These are phyloP conservation scores for Pleurotus eryngii DNA, from an alignment of 768 basidiomycete species.

Conservation along the genomic window DNA sequence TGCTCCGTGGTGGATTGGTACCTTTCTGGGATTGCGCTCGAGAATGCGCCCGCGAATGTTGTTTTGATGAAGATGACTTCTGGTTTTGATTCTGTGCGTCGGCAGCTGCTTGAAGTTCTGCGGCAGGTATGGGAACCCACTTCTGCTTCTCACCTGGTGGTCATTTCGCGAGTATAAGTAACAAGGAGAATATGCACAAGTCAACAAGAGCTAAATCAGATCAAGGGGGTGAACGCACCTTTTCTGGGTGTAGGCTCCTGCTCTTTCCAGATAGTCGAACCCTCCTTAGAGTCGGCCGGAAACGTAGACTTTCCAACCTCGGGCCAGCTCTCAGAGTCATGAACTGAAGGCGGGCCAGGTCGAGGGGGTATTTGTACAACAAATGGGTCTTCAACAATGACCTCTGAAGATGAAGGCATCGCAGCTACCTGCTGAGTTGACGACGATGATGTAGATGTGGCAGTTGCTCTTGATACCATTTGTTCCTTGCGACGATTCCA, in stretches of 20 bases:
- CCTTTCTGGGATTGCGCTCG: constrained; percentile 17
- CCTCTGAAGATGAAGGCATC: not conserved
- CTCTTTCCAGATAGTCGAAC: constrained; percentile 6
- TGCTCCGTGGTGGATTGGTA: constrained; percentile 1
- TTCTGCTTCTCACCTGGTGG: constrained; percentile 52
- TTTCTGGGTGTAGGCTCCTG: constrained; percentile 16
- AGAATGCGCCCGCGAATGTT: constrained; percentile 18
- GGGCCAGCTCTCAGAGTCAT: constrained; percentile 41
- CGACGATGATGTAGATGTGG: not conserved
- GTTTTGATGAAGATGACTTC: not conserved
- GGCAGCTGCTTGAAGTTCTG: constrained; percentile 52
- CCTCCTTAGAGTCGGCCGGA: constrained; percentile 12
- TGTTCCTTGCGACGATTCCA: constrained; percentile 29
- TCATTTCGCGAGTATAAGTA: not conserved
- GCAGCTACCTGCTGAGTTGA: not conserved
- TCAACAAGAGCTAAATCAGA: not conserved
- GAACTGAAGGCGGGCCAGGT: constrained; percentile 21
- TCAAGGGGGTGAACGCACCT: constrained; percentile 17
- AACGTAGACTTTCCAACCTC: constrained; percentile 34
- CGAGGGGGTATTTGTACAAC: not conserved
- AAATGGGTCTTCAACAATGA: constrained; percentile 10
- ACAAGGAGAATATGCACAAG: constrained; percentile 1
- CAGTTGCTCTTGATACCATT: constrained; percentile 13
- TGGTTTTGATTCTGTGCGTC: constrained; percentile 29
- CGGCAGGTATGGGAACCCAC: constrained; percentile 57